Evolutionary conservation across 192 early-diverging fungal genomes (phyloP).

Genomic region (Gryganskiella cystojenkinii): DNA sequence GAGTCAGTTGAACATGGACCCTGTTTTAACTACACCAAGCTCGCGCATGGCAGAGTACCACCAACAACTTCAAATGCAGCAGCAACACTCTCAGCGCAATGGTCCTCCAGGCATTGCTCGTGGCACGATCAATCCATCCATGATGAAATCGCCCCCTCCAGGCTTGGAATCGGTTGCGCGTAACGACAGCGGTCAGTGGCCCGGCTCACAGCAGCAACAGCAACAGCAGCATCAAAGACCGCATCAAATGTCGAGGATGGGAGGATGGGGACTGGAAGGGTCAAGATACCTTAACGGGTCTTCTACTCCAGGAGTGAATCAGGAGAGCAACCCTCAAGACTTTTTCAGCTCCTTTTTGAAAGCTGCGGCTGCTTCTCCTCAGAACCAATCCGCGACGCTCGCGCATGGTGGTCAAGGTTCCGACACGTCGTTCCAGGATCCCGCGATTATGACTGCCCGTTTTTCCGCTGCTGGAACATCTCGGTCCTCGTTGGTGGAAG

Average conservation of each 20-base stretch:
- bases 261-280: background rate
- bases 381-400: background rate
- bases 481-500: slow-evolving; percentile 29
- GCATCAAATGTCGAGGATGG: slow-evolving; percentile 1
- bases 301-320: slow-evolving; percentile 14
- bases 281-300: background rate
- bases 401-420: slow-evolving; percentile 4
- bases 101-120: slow-evolving; percentile 46
- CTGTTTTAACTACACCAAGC: slow-evolving; percentile 33
- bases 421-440: slow-evolving; percentile 60
- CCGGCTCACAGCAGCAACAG: slow-evolving; percentile 26
- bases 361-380: slow-evolving; percentile 52
- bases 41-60: slow-evolving; percentile 48
- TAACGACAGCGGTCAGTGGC: slow-evolving; percentile 21
- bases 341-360: slow-evolving; percentile 68
- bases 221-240: slow-evolving; percentile 28
- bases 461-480: slow-evolving; percentile 28
- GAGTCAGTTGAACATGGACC: slow-evolving; percentile 37
- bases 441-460: slow-evolving; percentile 68
- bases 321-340: slow-evolving; percentile 55
- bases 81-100: slow-evolving; percentile 27
- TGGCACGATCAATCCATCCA: slow-evolving; percentile 13
- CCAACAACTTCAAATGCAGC: slow-evolving; percentile 39
- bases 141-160: slow-evolving; percentile 43
- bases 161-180: slow-evolving; percentile 32